Conservation (phyloP, 228 moss, liverwort and hornwort genomes). For the Sphagnum magellanicum region DNA sequence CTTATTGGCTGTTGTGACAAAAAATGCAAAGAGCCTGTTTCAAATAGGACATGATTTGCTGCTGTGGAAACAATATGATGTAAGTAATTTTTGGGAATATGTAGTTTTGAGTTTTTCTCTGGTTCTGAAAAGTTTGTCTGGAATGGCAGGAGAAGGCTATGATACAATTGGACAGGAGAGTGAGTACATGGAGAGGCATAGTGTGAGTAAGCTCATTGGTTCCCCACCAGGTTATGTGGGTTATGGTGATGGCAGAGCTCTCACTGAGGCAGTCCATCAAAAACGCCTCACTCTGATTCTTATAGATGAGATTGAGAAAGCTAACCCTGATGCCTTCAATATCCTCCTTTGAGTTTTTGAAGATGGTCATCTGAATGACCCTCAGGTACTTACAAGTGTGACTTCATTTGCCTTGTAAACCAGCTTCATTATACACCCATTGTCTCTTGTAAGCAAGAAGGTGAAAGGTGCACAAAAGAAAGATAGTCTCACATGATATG, state of each 20-base stretch:
- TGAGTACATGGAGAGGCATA: conserved; percentile 98
- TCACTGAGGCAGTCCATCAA: conserved; percentile 88
- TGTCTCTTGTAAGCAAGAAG: too few relatives aligned
- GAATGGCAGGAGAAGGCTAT: conserved; percentile 73
- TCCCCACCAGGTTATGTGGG: conserved; percentile 97
- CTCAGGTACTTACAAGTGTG: conserved; percentile 19
- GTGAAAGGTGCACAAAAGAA: too few relatives aligned
- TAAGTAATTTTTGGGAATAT: too few relatives aligned
- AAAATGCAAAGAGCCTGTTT: background rate
- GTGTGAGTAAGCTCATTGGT: conserved; percentile 90
- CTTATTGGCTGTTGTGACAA: background rate
- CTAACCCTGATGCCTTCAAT: conserved; percentile 93
- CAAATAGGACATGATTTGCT: background rate
- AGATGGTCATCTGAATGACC: conserved; percentile 88
- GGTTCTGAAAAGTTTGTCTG: too few relatives aligned
- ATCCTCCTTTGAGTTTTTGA: conserved; percentile 89
- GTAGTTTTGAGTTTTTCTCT: too few relatives aligned
- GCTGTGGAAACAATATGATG: too few relatives aligned
- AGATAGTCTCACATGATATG: too few relatives aligned
- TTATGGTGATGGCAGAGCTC: conserved; percentile 88
- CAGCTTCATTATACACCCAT: too few relatives aligned
- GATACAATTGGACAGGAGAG: conserved; percentile 90
- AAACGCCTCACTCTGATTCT: conserved; percentile 87
- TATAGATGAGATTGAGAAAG: conserved; percentile 95
- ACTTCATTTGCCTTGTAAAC: too few relatives aligned